These are phyloP conservation scores for Phytophthora boehmeriae DNA, from an alignment of 352 stramenopile genomes.

Conservation along the genomic window DNA sequence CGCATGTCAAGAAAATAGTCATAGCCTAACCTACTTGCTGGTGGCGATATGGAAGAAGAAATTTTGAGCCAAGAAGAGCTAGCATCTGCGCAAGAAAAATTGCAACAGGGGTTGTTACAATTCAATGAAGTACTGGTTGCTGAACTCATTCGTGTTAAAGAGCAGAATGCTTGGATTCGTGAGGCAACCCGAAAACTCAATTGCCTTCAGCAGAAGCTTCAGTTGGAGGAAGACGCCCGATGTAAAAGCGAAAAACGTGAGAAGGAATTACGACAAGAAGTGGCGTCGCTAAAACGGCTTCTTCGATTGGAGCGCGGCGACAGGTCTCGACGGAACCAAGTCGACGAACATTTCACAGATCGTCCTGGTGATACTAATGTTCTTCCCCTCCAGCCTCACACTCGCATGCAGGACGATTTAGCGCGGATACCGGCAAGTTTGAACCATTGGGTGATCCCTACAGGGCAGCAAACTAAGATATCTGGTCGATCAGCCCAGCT, in stretches of 20 bases:
- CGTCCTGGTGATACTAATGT: no score
- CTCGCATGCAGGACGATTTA: no score
- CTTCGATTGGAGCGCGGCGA: constrained; percentile 1
- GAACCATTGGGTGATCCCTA: background rate
- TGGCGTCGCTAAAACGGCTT: constrained; percentile 1
- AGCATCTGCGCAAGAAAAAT: background rate
- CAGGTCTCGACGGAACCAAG: background rate
- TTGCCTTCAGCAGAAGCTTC: background rate
- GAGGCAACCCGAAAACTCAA: background rate
- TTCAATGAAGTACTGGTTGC: constrained; percentile 1
- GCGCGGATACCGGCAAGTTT: background rate
- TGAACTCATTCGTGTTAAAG: background rate
- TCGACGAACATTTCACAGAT: background rate
- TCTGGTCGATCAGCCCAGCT: background rate
- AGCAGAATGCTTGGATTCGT: background rate
- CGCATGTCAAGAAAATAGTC: no score
- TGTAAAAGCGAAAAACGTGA: background rate
- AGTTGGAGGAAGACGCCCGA: background rate
- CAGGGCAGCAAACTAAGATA: background rate
- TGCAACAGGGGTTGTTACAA: background rate
- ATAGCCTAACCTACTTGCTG: no score
- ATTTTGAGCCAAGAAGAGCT: no score
- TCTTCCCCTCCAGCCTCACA: no score
- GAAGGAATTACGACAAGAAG: background rate
- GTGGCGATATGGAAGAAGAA: background rate